These are phyloP conservation scores for Cryptococcus sp. DNA, from an alignment of 1,284 basidiomycete genomes.

Conservation along the genomic window DNA sequence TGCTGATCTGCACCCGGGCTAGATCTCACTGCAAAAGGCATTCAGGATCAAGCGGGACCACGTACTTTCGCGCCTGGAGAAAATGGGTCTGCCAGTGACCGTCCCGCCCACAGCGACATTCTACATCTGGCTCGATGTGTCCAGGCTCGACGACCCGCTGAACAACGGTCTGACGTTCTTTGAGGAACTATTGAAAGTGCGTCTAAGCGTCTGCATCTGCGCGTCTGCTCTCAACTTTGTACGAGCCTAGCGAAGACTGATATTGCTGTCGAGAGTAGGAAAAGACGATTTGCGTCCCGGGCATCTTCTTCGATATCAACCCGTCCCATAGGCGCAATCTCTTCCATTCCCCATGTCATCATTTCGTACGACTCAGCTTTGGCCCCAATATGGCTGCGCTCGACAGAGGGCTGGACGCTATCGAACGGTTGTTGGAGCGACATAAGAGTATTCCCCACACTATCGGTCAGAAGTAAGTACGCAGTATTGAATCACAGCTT, in stretches of 20 bases:
- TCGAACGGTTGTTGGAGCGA: constrained; percentile 72
- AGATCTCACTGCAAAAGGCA: constrained; percentile 78
- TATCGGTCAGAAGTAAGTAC: constrained; percentile 29
- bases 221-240: not conserved
- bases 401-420: constrained; percentile 84
- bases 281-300: constrained; percentile 55
- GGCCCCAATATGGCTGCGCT: constrained; percentile 82
- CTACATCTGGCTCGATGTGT: constrained; percentile 88
- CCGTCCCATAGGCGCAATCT: constrained; percentile 69
- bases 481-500: no score
- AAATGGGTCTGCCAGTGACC: constrained; percentile 73
- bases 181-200: constrained; percentile 86
- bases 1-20: no score
- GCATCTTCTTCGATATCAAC: constrained; percentile 84
- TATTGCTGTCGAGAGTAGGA: constrained; percentile 15
- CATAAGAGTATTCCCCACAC: constrained; percentile 26
- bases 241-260: not conserved
- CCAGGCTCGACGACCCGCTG: constrained; percentile 71
- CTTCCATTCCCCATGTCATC: constrained; percentile 87
- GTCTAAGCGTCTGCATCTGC: constrained; percentile 29
- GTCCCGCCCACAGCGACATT: constrained; percentile 77
- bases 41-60: constrained; percentile 91
- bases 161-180: constrained; percentile 93
- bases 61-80: constrained; percentile 75
- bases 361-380: constrained; percentile 82